Evolutionary conservation across 2,329 filamentous ascomycete species (phyloP).

Genomic region (Cladosporium halotolerans): DNA sequence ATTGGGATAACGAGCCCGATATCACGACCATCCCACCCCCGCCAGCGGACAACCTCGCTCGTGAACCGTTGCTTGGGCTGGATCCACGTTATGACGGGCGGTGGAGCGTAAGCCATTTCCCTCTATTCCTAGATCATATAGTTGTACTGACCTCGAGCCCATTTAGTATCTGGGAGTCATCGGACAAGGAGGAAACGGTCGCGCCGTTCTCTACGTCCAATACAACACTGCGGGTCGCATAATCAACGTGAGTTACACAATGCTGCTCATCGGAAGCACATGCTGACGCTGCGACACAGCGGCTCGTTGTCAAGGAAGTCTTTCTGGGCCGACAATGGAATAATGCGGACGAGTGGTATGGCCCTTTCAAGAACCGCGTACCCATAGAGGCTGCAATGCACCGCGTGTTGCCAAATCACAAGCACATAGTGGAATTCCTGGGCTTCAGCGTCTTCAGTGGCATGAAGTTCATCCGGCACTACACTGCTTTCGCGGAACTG

Average conservation of each 20-base stretch:
- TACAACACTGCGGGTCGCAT: neutral
- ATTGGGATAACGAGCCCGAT: neutral
- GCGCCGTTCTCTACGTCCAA: neutral
- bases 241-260: neutral
- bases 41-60: too few relatives aligned
- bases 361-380: neutral
- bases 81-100: too few relatives aligned
- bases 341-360: neutral
- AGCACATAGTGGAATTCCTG: neutral
- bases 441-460: neutral
- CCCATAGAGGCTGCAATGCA: neutral
- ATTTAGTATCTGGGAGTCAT: neutral
- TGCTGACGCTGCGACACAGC: neutral
- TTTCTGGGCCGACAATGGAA: neutral
- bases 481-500: slow-evolving; percentile 3
- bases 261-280: neutral
- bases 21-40: neutral
- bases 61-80: too few relatives aligned
- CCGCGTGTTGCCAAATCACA: neutral
- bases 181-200: neutral
- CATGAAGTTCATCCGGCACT: neutral
- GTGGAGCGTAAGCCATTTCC: too few relatives aligned
- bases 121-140: too few relatives aligned
- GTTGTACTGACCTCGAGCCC: too few relatives aligned
- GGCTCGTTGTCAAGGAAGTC: slow-evolving; percentile 1